Percentiles rank a stretch among this genome's conserved stretches.
Evolutionary conservation across 192 early-diverging fungal species (phyloP).

Genomic region (Coemansia sp.): DNA sequence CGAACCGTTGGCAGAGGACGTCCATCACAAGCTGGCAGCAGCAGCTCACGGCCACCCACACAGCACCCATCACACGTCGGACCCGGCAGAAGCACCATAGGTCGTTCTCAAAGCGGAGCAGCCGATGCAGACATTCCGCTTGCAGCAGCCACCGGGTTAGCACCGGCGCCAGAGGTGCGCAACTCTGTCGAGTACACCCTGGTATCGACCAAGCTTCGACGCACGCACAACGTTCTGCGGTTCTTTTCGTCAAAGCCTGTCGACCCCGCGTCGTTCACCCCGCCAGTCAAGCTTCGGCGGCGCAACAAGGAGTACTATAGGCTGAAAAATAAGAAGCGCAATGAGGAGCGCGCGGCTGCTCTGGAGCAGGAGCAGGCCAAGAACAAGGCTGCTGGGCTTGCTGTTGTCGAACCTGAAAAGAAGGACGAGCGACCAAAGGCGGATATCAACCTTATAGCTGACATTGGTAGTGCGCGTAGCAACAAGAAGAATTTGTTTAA

Average conservation of each 20-base stretch:
- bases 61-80: background rate
- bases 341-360: slow-evolving; percentile 53
- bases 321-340: slow-evolving; percentile 45
- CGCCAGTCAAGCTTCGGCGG: slow-evolving; percentile 54
- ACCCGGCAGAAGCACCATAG: background rate
- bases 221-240: slow-evolving; percentile 69
- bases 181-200: slow-evolving; percentile 62
- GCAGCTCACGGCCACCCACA: background rate
- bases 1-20: slow-evolving; percentile 10
- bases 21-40: slow-evolving; percentile 1
- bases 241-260: slow-evolving; percentile 60
- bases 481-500: slow-evolving; percentile 80
- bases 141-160: slow-evolving; percentile 17
- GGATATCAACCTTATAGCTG: slow-evolving; percentile 68
- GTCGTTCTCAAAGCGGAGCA: background rate
- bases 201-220: slow-evolving; percentile 56
- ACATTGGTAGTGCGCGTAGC: slow-evolving; percentile 69
- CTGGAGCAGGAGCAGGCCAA: slow-evolving; percentile 17
- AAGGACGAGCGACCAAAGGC: slow-evolving; percentile 43
- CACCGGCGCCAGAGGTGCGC: slow-evolving; percentile 15
- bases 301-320: slow-evolving; percentile 44
- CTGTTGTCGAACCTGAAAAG: background rate
- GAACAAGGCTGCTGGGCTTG: slow-evolving; percentile 14
- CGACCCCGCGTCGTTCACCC: slow-evolving; percentile 57
- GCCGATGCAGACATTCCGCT: slow-evolving; percentile 25